Conservation (phyloP, 768 basidiomycete genomes). For the Tremella mesenterica region DNA sequence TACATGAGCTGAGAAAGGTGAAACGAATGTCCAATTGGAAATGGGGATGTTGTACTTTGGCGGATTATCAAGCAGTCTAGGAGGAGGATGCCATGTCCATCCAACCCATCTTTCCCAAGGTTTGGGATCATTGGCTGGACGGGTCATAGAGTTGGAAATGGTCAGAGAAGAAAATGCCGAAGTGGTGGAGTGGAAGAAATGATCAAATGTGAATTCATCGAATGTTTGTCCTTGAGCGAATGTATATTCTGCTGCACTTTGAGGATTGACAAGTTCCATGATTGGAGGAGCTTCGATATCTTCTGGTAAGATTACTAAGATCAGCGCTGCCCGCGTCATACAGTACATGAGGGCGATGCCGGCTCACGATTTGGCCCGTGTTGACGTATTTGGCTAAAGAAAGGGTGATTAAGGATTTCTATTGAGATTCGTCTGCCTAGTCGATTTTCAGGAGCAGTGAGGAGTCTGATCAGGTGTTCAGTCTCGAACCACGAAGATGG, state of each 20-base stretch:
- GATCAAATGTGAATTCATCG: not conserved
- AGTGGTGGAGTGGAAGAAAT: not conserved
- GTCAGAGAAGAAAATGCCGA: not conserved
- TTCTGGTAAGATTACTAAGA: not conserved
- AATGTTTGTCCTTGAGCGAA: not conserved
- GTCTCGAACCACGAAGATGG: too few species aligned
- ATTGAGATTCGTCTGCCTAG: not conserved
- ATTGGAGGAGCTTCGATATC: not conserved
- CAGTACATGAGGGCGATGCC: too few species aligned
- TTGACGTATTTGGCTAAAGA: not conserved
- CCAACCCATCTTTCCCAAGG: not conserved
- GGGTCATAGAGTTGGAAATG: not conserved
- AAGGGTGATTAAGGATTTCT: not conserved
- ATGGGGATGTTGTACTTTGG: not conserved
- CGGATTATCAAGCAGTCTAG: not conserved
- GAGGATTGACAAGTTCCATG: not conserved
- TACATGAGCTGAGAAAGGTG: too few species aligned
- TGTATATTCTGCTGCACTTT: not conserved
- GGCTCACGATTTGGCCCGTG: too few species aligned
- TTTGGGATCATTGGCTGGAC: not conserved
- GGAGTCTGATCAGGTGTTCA: not conserved
- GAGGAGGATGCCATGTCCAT: conserved; percentile 3
- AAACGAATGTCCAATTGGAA: too few species aligned
- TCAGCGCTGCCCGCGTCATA: too few species aligned
- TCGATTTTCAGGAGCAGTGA: not conserved